phyloP scores from a whole-genome alignment of 805 yeast genomes.

The Middelhovenomyces tepae region DNA sequence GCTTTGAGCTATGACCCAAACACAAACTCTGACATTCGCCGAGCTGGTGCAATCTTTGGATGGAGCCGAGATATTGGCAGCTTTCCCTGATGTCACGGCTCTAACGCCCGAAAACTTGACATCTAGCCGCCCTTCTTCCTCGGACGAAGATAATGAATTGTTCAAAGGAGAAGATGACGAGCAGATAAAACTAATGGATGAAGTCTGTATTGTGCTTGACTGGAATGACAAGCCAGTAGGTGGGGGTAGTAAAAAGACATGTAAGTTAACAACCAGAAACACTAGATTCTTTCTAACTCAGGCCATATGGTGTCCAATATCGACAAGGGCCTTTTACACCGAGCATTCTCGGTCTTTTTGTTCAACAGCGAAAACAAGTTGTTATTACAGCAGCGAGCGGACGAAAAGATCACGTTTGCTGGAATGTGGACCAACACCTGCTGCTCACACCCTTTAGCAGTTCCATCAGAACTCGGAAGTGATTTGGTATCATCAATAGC shows the following conservation, averaged over 20 bases:
- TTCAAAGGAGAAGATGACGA: slow-evolving; percentile 87
- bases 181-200: slow-evolving; percentile 92
- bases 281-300: slow-evolving; percentile 1
- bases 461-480: slow-evolving; percentile 69
- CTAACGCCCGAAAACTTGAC: slow-evolving; percentile 18
- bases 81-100: slow-evolving; percentile 23
- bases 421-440: slow-evolving; percentile 98
- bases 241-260: slow-evolving; percentile 85
- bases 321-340: slow-evolving; percentile 75
- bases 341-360: slow-evolving; percentile 93
- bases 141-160: slow-evolving; percentile 28
- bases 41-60: slow-evolving; percentile 16
- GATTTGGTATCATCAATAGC: slow-evolving; percentile 49
- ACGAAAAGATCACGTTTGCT: slow-evolving; percentile 94
- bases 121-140: slow-evolving; percentile 13
- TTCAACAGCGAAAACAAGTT: slow-evolving; percentile 71
- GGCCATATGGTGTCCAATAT: slow-evolving; percentile 71
- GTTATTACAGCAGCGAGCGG: slow-evolving; percentile 89
- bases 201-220: slow-evolving; percentile 88
- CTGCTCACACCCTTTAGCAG: slow-evolving; percentile 93
- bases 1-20: too few relatives aligned
- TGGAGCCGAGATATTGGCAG: too few relatives aligned
- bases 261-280: slow-evolving; percentile 24
- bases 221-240: slow-evolving; percentile 82
- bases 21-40: too few relatives aligned